Base-by-base conservation (phyloP, 305 asterid genomes). In the Plantago coronopus region DNA sequence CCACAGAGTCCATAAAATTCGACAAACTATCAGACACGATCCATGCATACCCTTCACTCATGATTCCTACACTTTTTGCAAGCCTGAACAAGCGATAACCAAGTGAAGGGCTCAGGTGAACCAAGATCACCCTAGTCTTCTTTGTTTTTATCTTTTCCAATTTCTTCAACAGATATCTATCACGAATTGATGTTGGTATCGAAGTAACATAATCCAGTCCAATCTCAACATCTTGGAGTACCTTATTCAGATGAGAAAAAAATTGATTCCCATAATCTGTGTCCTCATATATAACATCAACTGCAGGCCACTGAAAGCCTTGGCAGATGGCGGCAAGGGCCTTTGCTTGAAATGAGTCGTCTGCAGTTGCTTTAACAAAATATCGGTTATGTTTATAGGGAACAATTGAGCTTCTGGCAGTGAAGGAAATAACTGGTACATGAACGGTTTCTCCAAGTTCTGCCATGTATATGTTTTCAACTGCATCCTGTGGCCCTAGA, bases 401-500 rank as follows among this genome's bases (percentile, higher is more conserved):
- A 48, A 10, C 5, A 38, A 47, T 56, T 8, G 78, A 72, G 22
- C 62, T 76, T 56, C 54, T 72, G 25, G 76, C 48, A 23, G 78
- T 70, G 50, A 81, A 73, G 29, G 91, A 83, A 55, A 81, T 62
- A 22, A 83, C 46, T 17, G 95, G 91, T 3, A 83, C 81, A 37
- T 44, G 81, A 25, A 59, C 61, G 61, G 66, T 69, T 48, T 65
- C 61, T 10, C 81, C 95, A 7, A 86, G 72, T 51, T 83, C 73
- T 22, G 81, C 70, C 14, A 72, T 16, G 48, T 69, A 62, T 17
- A 55, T 48, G 7, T 74, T 77, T 49, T 71, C 72, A 18, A 31
- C 50, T 29, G 67, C 47, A 46, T 53, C 62, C 7, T 67, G 71
- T 23, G 74, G 80, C 15, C 78, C 86, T 7, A 83, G 19, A 60